phyloP scores from a whole-genome alignment of 306 rosid genomes.

The Fragaria nilgerrensis region DNA sequence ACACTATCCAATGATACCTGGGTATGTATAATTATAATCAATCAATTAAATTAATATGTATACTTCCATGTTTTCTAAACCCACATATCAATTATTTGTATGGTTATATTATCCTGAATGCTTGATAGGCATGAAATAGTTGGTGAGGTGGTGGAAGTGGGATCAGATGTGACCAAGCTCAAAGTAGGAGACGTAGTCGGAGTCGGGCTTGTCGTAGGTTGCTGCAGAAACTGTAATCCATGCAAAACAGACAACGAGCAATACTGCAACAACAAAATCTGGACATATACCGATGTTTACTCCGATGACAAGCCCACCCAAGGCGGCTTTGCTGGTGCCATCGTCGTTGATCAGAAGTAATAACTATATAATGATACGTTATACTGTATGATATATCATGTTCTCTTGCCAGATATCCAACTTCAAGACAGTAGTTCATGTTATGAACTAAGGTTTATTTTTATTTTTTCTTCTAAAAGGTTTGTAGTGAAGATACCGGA shows the following conservation, averaged over 20 bases:
- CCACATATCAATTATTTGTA: neutral
- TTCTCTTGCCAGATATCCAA: neutral
- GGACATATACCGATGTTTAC: constrained; percentile 68
- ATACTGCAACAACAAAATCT: constrained; percentile 74
- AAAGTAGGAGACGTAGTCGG: constrained; percentile 65
- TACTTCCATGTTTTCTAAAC: neutral
- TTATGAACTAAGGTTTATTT: too few species aligned
- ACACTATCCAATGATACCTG: constrained; percentile 85
- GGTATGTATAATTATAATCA: constrained; percentile 31
- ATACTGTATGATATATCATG: neutral
- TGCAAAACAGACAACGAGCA: constrained; percentile 67
- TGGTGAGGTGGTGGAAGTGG: constrained; percentile 80
- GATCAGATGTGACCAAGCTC: constrained; percentile 55
- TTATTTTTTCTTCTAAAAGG: constrained; percentile 20
- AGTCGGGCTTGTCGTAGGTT: constrained; percentile 66
- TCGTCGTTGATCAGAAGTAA: constrained; percentile 67
- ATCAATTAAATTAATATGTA: neutral
- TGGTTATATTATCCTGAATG: neutral
- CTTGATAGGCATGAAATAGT: constrained; percentile 68
- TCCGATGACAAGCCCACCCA: constrained; percentile 71
- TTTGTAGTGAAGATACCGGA: constrained; percentile 77
- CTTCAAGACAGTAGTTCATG: neutral
- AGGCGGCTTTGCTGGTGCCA: constrained; percentile 81
- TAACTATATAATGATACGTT: neutral
- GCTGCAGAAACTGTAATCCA: constrained; percentile 56